A percentile compares a stretch with the other conserved stretches of the same genome.
Evolutionary conservation across 371 early-diverging fungal genomes (phyloP).

Genomic region (Rhizomucor miehei): DNA sequence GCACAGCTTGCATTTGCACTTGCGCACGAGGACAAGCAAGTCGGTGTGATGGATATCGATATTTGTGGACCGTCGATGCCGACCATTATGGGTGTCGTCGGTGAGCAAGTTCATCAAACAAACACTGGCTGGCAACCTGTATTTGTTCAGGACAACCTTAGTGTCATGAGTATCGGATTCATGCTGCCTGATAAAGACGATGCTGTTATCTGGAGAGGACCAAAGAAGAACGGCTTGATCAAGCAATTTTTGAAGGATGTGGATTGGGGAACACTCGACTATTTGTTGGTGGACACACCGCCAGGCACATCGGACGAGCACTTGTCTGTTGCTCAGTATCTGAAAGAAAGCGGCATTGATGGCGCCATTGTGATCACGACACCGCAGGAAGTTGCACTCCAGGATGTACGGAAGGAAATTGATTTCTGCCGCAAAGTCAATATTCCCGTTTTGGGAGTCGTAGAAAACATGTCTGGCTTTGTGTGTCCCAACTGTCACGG

Average conservation of each 20-base stretch:
- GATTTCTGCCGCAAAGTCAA: slow-evolving; percentile 93
- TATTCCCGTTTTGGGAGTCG: slow-evolving; percentile 90
- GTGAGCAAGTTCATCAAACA: slow-evolving; percentile 84
- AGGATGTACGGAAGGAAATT: slow-evolving; percentile 95
- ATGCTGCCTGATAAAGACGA: slow-evolving; percentile 88
- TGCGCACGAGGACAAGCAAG: slow-evolving; percentile 55
- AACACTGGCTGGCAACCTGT: slow-evolving; percentile 89
- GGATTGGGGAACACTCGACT: slow-evolving; percentile 92
- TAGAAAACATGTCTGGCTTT: slow-evolving; percentile 99
- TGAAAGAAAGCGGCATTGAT: slow-evolving; percentile 77
- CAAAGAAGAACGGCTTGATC: slow-evolving; percentile 94
- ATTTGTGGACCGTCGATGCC: slow-evolving; percentile 99
- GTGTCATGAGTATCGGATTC: slow-evolving; percentile 96
- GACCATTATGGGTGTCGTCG: slow-evolving; percentile 85
- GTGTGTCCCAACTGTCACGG: slow-evolving; percentile 92
- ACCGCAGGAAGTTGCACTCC: slow-evolving; percentile 95
- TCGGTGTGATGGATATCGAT: slow-evolving; percentile 98
- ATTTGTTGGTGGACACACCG: slow-evolving; percentile 97
- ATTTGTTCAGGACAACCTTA: slow-evolving; percentile 86
- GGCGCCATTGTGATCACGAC: slow-evolving; percentile 98
- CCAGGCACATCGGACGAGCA: slow-evolving; percentile 99
- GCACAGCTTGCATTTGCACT: slow-evolving; percentile 80
- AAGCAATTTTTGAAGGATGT: slow-evolving; percentile 97
- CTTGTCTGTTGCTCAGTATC: slow-evolving; percentile 77
- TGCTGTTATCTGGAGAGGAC: slow-evolving; percentile 99